phyloP scores from a whole-genome alignment of 2,329 filamentous ascomycete species.

The Sarocladium kiliense region DNA sequence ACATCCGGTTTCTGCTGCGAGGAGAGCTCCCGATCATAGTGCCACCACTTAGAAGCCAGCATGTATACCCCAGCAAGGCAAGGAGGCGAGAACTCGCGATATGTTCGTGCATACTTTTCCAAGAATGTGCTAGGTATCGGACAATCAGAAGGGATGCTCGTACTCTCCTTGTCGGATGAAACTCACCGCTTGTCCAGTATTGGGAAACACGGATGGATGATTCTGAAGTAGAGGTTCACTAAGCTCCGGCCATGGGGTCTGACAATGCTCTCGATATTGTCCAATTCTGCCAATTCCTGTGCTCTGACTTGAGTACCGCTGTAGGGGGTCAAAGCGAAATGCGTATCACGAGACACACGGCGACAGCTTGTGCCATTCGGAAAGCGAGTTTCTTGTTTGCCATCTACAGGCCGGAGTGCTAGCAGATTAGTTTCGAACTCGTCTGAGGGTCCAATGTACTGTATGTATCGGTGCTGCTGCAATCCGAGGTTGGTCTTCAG shows the following conservation, averaged over 20 bases:
- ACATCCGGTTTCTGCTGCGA: conserved; percentile 21
- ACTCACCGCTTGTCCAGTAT: conserved; percentile 40
- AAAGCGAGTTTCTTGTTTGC: conserved; percentile 11
- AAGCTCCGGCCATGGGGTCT: conserved; percentile 50
- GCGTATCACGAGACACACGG: conserved; percentile 18
- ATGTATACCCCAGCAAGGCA: conserved; percentile 48
- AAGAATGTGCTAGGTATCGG: conserved; percentile 32
- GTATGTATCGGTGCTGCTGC: conserved; percentile 13
- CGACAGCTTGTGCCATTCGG: conserved; percentile 13
- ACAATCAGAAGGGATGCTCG: not conserved
- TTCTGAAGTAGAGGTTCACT: conserved; percentile 54
- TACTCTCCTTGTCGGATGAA: not conserved
- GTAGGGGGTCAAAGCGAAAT: conserved; percentile 9
- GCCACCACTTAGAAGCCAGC: conserved; percentile 41
- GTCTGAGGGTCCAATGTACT: conserved; percentile 10
- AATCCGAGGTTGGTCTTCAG: conserved; percentile 13
- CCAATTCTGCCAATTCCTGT: conserved; percentile 12
- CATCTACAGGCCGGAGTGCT: conserved; percentile 10
- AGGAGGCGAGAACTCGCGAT: conserved; percentile 45
- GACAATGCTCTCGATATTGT: conserved; percentile 49
- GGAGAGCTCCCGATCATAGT: conserved; percentile 32
- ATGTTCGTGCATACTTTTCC: conserved; percentile 45
- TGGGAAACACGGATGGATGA: conserved; percentile 44
- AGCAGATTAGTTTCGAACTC: conserved; percentile 10
- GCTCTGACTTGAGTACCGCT: not conserved